Evolutionary conservation across 495 filamentous ascomycete species (phyloP).

Genomic region (Hypoxylon lienhwacheense): DNA sequence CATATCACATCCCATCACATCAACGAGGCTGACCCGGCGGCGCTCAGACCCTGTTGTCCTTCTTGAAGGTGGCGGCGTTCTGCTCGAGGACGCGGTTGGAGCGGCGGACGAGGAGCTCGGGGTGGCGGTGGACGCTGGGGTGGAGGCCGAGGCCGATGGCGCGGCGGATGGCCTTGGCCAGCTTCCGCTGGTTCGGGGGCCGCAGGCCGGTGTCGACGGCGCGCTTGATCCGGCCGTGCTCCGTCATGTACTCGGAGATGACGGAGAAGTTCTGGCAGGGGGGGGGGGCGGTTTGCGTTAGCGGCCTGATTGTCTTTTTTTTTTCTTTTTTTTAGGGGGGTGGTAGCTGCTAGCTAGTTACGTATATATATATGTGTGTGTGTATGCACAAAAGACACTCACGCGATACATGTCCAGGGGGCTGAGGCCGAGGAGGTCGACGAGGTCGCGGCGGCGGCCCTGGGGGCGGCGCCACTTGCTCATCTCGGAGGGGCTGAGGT

Average conservation of each 20-base stretch:
- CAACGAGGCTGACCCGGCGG: too few species aligned
- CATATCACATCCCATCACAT: too few species aligned
- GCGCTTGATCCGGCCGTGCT: slow-evolving; percentile 82
- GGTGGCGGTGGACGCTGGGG: slow-evolving; percentile 89
- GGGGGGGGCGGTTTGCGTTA: neutral
- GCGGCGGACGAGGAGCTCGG: slow-evolving; percentile 68
- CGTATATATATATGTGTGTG: too few species aligned
- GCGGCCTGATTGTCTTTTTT: neutral
- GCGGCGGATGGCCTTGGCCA: slow-evolving; percentile 88
- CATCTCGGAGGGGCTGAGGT: slow-evolving; percentile 75
- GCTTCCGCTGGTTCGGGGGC: slow-evolving; percentile 85
- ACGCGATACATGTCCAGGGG: slow-evolving; percentile 86
- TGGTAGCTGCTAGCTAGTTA: too few species aligned
- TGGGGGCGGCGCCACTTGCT: slow-evolving; percentile 56
- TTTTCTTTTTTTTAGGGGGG: neutral
- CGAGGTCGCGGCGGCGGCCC: slow-evolving; percentile 62
- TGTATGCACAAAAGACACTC: too few species aligned
- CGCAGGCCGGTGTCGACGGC: slow-evolving; percentile 73
- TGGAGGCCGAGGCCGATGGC: slow-evolving; percentile 87
- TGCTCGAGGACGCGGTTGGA: slow-evolving; percentile 12
- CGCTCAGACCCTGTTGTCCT: slow-evolving; percentile 1
- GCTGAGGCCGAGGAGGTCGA: slow-evolving; percentile 79
- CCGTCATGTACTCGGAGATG: slow-evolving; percentile 84
- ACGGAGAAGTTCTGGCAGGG: slow-evolving; percentile 81
- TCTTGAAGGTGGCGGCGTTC: slow-evolving; percentile 14